A percentile compares a stretch with the other conserved stretches of the same genome.
Conservation (phyloP, 495 filamentous ascomycete genomes). For the Elaphomyces granulatus region DNA sequence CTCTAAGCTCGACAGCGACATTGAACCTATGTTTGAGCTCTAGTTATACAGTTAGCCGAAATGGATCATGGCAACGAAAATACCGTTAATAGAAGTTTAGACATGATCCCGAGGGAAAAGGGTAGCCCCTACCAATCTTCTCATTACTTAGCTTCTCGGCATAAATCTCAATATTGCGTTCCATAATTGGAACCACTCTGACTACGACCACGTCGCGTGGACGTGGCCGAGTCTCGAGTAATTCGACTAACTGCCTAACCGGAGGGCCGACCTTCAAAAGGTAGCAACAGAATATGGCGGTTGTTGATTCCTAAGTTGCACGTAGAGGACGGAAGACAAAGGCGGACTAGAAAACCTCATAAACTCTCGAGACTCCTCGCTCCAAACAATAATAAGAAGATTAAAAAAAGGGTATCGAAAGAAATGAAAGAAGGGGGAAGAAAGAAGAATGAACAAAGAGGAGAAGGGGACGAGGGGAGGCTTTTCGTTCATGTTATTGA, state of each 20-base stretch:
- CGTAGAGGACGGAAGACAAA: too few species aligned
- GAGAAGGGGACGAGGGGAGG: too few species aligned
- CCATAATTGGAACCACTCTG: conserved; percentile 20
- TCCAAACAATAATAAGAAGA: conserved; percentile 3
- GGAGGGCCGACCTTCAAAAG: conserved; percentile 25
- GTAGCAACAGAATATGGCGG: too few species aligned
- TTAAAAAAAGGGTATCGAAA: conserved; percentile 42
- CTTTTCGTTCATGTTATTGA: too few species aligned
- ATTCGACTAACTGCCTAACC: conserved; percentile 26
- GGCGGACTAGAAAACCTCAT: too few species aligned
- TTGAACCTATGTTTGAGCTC: conserved; percentile 65
- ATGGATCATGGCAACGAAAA: conserved; percentile 6
- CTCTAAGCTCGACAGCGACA: conserved; percentile 64
- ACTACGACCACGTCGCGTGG: background rate
- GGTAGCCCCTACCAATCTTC: conserved; percentile 38
- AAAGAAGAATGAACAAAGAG: background rate
- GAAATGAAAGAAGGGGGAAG: conserved; percentile 43
- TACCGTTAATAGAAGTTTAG: background rate
- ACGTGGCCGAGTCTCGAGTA: background rate
- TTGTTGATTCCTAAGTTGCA: too few species aligned
- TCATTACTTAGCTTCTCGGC: conserved; percentile 45
- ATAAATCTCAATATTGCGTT: conserved; percentile 45
- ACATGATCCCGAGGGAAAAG: background rate
- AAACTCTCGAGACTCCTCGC: conserved; percentile 17
- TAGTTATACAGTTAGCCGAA: conserved; percentile 15